Evolutionary conservation across 202 grass and related monocot species (phyloP).

Genomic region (Digitaria exilis): DNA sequence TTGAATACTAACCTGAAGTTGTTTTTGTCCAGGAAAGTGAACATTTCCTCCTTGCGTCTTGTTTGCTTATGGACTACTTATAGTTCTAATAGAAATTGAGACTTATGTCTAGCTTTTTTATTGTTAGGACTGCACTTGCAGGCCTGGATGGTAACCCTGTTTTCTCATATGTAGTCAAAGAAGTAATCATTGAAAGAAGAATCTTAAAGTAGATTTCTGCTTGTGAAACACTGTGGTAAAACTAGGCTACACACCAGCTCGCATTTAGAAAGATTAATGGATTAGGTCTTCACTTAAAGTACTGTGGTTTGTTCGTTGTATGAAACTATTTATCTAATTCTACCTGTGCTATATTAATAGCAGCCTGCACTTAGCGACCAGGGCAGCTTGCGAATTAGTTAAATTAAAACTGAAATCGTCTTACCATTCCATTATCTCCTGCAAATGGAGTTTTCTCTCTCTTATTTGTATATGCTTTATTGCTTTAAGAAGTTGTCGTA

Average conservation of each 20-base stretch:
- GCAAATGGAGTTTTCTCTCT: not conserved
- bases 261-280: not conserved
- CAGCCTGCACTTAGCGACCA: not conserved
- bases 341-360: not conserved
- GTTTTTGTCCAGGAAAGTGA: not conserved
- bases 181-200: too few relatives aligned
- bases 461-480: not conserved
- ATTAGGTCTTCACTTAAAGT: not conserved
- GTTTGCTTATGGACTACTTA: not conserved
- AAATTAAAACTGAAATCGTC: not conserved
- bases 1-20: not conserved
- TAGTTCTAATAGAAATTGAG: not conserved
- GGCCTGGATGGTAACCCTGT: not conserved
- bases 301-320: not conserved
- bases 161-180: not conserved
- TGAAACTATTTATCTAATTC: constrained; percentile 6
- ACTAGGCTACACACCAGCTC: not conserved
- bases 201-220: not conserved
- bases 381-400: not conserved
- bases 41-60: not conserved
- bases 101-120: too few relatives aligned
- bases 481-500: not conserved
- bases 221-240: not conserved
- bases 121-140: too few relatives aligned
- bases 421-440: not conserved